Evolutionary conservation across 257 asterid species (phyloP).

Genomic region (Ligustrum vulgare): DNA sequence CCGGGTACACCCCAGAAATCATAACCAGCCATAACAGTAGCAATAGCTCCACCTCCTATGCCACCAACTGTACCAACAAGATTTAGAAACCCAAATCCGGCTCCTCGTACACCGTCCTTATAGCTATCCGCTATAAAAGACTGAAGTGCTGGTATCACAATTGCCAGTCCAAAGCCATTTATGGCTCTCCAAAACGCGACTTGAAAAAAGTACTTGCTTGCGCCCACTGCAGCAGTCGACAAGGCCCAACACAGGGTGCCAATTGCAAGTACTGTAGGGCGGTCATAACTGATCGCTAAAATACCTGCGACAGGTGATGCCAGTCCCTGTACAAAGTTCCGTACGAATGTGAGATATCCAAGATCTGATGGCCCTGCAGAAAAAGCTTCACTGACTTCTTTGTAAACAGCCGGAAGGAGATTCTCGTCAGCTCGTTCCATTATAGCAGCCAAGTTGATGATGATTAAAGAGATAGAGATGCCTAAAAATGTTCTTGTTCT

Average conservation of each 20-base stretch:
- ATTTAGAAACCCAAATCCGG: constrained; percentile 83
- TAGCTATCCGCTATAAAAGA: constrained; percentile 97
- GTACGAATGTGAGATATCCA: constrained; percentile 84
- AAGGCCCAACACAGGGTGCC: constrained; percentile 96
- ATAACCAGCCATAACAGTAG: constrained; percentile 93
- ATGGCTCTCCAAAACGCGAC: constrained; percentile 90
- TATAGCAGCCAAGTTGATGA: constrained; percentile 95
- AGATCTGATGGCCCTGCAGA: constrained; percentile 94
- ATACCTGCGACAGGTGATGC: constrained; percentile 95
- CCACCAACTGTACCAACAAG: constrained; percentile 93
- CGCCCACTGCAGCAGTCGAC: constrained; percentile 94
- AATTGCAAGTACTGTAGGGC: constrained; percentile 84
- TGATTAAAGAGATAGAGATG: constrained; percentile 75
- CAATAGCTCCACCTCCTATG: constrained; percentile 97
- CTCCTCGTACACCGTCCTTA: constrained; percentile 72
- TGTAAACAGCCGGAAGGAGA: constrained; percentile 97
- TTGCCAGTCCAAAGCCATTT: constrained; percentile 91
- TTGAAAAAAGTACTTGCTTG: constrained; percentile 72
- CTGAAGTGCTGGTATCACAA: constrained; percentile 94
- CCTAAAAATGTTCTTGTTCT: constrained; percentile 69
- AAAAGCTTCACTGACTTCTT: constrained; percentile 97
- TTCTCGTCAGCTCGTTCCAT: constrained; percentile 99
- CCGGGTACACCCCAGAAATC: constrained; percentile 83
- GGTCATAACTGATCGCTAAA: constrained; percentile 78
- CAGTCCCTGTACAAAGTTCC: constrained; percentile 83